Base-by-base conservation (phyloP, 140 eudicot species). In the Cichorium intybus region DNA sequence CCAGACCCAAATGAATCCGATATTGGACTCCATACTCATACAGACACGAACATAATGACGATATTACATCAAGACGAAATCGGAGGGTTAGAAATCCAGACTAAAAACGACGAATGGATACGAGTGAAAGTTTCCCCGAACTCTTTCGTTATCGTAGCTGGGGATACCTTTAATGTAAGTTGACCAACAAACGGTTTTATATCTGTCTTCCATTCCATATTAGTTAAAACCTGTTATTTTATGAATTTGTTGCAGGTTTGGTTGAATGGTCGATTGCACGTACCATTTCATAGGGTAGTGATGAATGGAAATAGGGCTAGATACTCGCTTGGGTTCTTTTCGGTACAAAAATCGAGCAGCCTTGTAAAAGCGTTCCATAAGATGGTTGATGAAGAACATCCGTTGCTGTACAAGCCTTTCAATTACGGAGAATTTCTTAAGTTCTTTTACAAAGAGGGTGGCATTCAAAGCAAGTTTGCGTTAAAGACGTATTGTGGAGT, bases 1-100 rank as follows among this genome's bases (percentile, higher is more conserved):
- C 88, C 94, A 0, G 70, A 82, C 53, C 79, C 56, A 21, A 56
- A 55, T 12, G 86, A 82, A 54, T 46, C 80, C 6, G 62, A 82
- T 69, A 79, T 82, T 23, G 94, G 86, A 55, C 70, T 82, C 56
- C 66, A 60, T 37, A 27, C 84, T 16, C 88, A 82, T 71, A 82
- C 86, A 0, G 94, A 85, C 24, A 85, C 84, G 26, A 85, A 85
- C 52, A 73, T 85, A 15, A 84, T 82, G 53, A 85, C 94, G 31
- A 85, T 85, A 24, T 68, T 85, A 62, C 64, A 73, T 63, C 83
- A 79, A 56, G 80, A 76, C 24, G 78, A 82, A 48, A 66, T 85
- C 0, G 77, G 68, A 1, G 88, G 88, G 26, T 35, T 85, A 9
- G 75, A 85, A 70, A 67, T 85, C 7, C 74, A 60, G 7, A 79